These are phyloP conservation scores for Immersiporthe knoxdaviesiana DNA, from an alignment of 2,329 filamentous ascomycete species.

Conservation along the genomic window DNA sequence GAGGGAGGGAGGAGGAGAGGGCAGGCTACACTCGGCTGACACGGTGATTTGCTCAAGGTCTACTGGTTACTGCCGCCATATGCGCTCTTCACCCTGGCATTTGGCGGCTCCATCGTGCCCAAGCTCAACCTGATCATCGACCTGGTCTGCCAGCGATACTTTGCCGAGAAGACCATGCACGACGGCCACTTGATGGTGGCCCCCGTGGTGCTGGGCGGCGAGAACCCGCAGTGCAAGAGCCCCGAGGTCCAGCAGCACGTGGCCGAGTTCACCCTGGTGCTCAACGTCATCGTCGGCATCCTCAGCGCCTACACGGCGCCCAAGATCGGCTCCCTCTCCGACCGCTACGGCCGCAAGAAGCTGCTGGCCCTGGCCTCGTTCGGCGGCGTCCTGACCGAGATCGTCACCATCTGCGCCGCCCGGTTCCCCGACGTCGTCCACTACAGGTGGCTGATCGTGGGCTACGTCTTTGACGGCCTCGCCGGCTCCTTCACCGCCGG, in stretches of 20 bases:
- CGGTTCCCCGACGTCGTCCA: constrained; percentile 72
- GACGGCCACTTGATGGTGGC: constrained; percentile 64
- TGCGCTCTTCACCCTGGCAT: constrained; percentile 79
- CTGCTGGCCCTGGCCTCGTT: constrained; percentile 74
- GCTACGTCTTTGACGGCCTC: constrained; percentile 78
- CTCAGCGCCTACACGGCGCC: constrained; percentile 82
- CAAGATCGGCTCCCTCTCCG: constrained; percentile 81
- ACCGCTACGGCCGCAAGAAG: constrained; percentile 79
- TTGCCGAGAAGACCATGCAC: constrained; percentile 64
- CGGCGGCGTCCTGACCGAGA: constrained; percentile 75
- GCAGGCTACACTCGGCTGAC: background rate
- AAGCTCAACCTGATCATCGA: constrained; percentile 85
- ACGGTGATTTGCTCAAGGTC: constrained; percentile 56
- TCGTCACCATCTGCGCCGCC: constrained; percentile 77
- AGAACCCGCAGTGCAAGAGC: constrained; percentile 79
- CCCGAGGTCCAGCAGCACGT: constrained; percentile 78
- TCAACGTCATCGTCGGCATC: constrained; percentile 73
- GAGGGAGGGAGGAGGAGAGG: no score
- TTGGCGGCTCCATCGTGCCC: constrained; percentile 83
- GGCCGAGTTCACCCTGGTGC: constrained; percentile 76
- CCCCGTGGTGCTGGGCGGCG: constrained; percentile 67
- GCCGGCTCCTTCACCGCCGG: constrained; percentile 87
- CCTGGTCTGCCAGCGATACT: constrained; percentile 82
- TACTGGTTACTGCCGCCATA: constrained; percentile 85
- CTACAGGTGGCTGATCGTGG: constrained; percentile 79